Evolutionary conservation across 148 eudicot species (phyloP), one percentile per base, ranked within the genome.

Genomic region (Salicornia ramosissima): DNA sequence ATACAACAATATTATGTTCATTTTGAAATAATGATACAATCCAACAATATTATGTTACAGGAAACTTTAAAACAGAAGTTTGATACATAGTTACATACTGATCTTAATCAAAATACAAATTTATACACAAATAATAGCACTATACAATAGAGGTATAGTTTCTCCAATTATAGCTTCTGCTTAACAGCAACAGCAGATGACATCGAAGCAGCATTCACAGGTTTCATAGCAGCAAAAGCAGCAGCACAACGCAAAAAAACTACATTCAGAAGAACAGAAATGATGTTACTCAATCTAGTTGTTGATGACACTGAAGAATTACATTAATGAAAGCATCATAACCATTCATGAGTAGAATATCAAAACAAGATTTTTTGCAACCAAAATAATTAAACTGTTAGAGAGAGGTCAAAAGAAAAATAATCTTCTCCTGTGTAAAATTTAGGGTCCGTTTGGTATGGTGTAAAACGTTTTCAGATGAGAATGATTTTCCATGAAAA

Each of bases 161-260:
- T 42, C 70, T 56, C 24, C 30, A 43, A 40, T 54, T 12, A n/a
- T n/a, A 39, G 40, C 11, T 69, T 28, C 21, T 31, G 42, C 33
- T 64, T 50, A 77, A 19, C 71, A 78, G 70, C 80, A 78, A 49
- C 80, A 78, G 30, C 80, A 78, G 70, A 78, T 51, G 12, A 74
- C 46, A 2, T 78, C 80, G 5, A 78, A 69, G 73, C 73, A 72
- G 65, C 77, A 73, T 58, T 77, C 80, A n/a, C 80, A 78, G 68
- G 77, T 66, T 54, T 78, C 80, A 18, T 67, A 78, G 73, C 80
- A 78, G 74, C 80, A 78, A 21, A 78, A 78, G 64, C 80, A 77
- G 60, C 80, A 78, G 70, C 77, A 73, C 62, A 68, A 13, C 7
- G 80, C 29, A 34, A 78, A 78, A 65, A 50, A 67, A 34, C 80